Evolutionary conservation across 1,139 yeast species (phyloP).

Genomic region (Suhomyces chickasaworum): DNA sequence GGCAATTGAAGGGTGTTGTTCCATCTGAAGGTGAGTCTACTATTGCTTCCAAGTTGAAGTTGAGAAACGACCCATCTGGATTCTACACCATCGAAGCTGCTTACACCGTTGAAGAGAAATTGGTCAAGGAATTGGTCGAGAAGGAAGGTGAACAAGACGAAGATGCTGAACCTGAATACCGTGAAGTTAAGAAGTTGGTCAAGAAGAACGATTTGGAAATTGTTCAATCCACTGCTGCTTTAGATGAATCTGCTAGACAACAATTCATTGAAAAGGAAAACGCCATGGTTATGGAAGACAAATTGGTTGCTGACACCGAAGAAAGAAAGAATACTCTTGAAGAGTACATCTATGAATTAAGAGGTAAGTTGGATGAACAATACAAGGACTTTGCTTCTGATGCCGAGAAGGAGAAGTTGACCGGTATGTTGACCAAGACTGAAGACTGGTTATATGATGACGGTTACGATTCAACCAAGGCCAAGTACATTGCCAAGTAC

Average conservation of each 20-base stretch:
- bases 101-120: constrained; percentile 89
- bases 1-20: constrained; percentile 85
- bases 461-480: constrained; percentile 95
- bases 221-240: constrained; percentile 60
- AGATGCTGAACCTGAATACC: constrained; percentile 81
- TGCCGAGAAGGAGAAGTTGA: constrained; percentile 81
- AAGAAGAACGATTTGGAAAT: constrained; percentile 78
- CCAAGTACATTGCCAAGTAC: constrained; percentile 95
- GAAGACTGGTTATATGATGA: constrained; percentile 99
- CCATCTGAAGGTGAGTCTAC: constrained; percentile 75
- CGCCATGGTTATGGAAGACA: constrained; percentile 84
- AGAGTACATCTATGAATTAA: constrained; percentile 96
- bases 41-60: constrained; percentile 87
- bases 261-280: constrained; percentile 77
- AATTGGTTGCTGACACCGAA: constrained; percentile 97
- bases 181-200: constrained; percentile 89
- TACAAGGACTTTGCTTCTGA: constrained; percentile 87
- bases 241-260: constrained; percentile 62
- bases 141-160: constrained; percentile 47
- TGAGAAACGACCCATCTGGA: constrained; percentile 97
- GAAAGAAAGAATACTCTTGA: constrained; percentile 98
- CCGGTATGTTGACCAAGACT: constrained; percentile 73
- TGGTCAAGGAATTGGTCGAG: constrained; percentile 80
- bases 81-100: constrained; percentile 93
- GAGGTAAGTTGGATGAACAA: constrained; percentile 94